Percentiles rank a stretch among this genome's conserved stretches.
Conservation (phyloP, 2,329 filamentous ascomycete genomes). For the Huntiella abstrusa region DNA sequence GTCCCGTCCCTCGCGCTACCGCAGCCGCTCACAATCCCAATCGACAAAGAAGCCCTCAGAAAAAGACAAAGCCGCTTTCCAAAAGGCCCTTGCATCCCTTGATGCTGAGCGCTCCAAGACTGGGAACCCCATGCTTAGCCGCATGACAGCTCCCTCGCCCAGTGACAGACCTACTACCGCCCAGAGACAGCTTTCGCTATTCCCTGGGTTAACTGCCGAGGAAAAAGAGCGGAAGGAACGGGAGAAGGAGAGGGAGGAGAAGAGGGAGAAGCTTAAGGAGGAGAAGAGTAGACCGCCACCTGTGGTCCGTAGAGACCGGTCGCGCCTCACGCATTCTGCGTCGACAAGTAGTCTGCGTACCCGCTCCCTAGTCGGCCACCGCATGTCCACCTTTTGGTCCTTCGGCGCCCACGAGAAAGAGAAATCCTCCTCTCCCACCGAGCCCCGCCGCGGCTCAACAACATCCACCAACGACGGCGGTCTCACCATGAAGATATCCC, state of each 20-base stretch:
- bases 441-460: constrained; percentile 9
- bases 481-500: neutral
- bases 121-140: constrained; percentile 8
- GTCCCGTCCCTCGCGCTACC: constrained; percentile 3
- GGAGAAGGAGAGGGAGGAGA: no score
- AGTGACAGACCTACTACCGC: neutral
- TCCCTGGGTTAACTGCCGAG: no score
- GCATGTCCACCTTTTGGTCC: constrained; percentile 8
- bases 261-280: no score
- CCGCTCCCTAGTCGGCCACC: constrained; percentile 16
- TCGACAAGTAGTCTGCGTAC: constrained; percentile 18
- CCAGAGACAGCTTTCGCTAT: neutral
- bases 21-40: neutral
- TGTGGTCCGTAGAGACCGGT: neutral
- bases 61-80: constrained; percentile 8
- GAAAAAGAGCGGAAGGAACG: no score
- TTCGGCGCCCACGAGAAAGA: neutral
- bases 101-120: constrained; percentile 9
- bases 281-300: neutral
- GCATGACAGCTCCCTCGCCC: constrained; percentile 5
- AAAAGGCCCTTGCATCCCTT: constrained; percentile 9
- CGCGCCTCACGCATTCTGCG: neutral
- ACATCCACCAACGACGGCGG: neutral
- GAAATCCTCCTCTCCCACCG: constrained; percentile 6
- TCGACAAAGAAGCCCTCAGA: neutral